These are phyloP conservation scores for Pleodorina starrii DNA, from an alignment of 139 green algal species.

Conservation along the genomic window DNA sequence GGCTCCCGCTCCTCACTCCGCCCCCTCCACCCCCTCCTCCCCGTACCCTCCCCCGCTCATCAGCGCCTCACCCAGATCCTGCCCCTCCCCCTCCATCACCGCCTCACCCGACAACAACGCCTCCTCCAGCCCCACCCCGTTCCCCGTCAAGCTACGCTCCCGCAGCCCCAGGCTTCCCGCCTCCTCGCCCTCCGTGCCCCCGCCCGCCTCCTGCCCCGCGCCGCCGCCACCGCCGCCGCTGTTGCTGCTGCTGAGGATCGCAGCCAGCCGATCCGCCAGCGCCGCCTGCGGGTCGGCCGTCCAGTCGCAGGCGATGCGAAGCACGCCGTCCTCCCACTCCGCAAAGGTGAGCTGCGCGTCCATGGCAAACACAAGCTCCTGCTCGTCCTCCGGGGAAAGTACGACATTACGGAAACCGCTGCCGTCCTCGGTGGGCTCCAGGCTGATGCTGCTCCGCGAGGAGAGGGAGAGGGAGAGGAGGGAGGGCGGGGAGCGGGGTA, in stretches of 20 bases:
- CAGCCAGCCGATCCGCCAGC: constrained; percentile 6
- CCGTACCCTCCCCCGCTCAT: too few relatives aligned
- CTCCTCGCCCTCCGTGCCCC: neutral
- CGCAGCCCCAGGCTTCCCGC: neutral
- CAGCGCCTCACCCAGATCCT: neutral
- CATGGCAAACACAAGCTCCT: constrained; percentile 46
- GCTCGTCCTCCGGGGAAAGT: constrained; percentile 12
- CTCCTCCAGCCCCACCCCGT: neutral
- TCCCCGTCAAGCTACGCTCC: neutral
- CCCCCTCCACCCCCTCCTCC: too few relatives aligned
- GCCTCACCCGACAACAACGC: neutral
- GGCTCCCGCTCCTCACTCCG: too few relatives aligned
- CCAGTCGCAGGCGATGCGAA: constrained; percentile 29
- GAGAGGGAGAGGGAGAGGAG: neutral
- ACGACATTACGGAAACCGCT: constrained; percentile 10
- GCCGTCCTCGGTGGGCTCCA: neutral
- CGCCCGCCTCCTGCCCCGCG: neutral
- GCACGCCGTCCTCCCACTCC: constrained; percentile 43
- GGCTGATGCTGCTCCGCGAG: neutral
- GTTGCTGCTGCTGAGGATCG: neutral
- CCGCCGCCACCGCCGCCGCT: neutral
- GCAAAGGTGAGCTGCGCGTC: constrained; percentile 43
- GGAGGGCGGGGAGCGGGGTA: too few relatives aligned
- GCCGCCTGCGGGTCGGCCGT: neutral
- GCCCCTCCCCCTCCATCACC: neutral